Evolutionary conservation across 768 basidiomycete species (phyloP), one percentile per base, ranked within the genome.

Genomic region (Amanita pallidorosea): DNA sequence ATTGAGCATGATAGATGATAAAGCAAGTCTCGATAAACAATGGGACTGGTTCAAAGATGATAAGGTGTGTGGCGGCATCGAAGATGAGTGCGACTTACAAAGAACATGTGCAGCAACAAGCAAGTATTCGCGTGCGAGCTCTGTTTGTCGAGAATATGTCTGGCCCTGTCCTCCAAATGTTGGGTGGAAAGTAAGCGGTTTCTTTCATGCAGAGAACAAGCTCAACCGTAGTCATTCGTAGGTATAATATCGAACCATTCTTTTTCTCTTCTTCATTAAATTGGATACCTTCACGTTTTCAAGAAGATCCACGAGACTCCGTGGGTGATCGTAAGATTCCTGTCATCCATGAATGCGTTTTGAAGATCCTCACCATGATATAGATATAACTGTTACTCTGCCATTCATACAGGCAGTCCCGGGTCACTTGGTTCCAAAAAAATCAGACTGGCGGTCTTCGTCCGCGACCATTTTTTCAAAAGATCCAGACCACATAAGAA

Each of bases 221-320:
- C 23, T 34, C 11, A 20, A 22, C 20, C 20, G 25, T 27, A 7
- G 38, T 34, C 12, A n/a, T 15, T 31, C 31, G 6, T 25, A 76
- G 80, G 58, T 79, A 74, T 56, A 68, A 72, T 35, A 73, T 83
- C 42, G 81, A 83, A 55, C 81, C 81, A 0, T 83, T 82, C 60
- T 83, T 80, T 63, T 83, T 76, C 56, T 80, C 80, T 0, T 81
- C 81, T 0, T 78, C 79, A 12, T 55, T 80, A 2, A 81, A 78
- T 53, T 81, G 80, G 80, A 85, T 83, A 54, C 82, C 82, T 2
- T 78, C 79, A 1, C 73, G 80, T 49, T 85, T 76, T 47, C 75
- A 80, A 54, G 80, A 81, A 55, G 73, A 70, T 45, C 51, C 71
- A 0, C 33, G 55, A 4, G 57, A 59, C 13, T 62, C 64, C 6